Evolutionary conservation across 805 yeast species (phyloP).

Genomic region (Hermanozyma aechmeae): DNA sequence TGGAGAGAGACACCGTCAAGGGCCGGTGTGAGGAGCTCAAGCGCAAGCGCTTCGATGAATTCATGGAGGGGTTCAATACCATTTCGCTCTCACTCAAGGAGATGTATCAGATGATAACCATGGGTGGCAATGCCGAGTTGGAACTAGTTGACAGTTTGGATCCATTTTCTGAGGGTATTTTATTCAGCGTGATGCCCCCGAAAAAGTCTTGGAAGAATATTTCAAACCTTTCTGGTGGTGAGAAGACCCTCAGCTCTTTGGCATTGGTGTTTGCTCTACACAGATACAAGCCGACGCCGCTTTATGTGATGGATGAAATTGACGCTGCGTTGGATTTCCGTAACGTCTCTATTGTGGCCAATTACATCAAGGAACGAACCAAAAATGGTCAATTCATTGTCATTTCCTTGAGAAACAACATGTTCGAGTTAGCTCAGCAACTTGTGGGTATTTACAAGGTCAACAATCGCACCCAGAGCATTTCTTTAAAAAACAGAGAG

Average conservation of each 20-base stretch:
- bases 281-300: conserved; percentile 91
- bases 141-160: conserved; percentile 93
- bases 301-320: conserved; percentile 98
- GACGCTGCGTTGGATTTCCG: conserved; percentile 98
- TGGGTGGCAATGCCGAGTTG: conserved; percentile 98
- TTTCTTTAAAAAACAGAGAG: conserved; percentile 66
- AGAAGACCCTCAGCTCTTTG: conserved; percentile 87
- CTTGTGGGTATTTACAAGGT: conserved; percentile 93
- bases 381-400: conserved; percentile 95
- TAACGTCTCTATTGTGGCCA: conserved; percentile 95
- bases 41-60: conserved; percentile 71
- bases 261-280: conserved; percentile 96
- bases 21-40: conserved; percentile 58
- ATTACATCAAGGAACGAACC: conserved; percentile 90
- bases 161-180: conserved; percentile 96
- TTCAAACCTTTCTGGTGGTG: conserved; percentile 94
- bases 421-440: conserved; percentile 94
- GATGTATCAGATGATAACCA: conserved; percentile 97
- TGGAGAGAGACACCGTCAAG: conserved; percentile 55
- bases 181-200: conserved; percentile 98
- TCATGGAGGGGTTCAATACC: conserved; percentile 83
- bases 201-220: conserved; percentile 96
- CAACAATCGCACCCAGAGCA: conserved; percentile 81
- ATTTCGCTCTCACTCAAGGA: conserved; percentile 86
- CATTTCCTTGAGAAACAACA: conserved; percentile 88